Evolutionary conservation across 257 asterid species (phyloP).

Genomic region (Solanum ossicruentum): DNA sequence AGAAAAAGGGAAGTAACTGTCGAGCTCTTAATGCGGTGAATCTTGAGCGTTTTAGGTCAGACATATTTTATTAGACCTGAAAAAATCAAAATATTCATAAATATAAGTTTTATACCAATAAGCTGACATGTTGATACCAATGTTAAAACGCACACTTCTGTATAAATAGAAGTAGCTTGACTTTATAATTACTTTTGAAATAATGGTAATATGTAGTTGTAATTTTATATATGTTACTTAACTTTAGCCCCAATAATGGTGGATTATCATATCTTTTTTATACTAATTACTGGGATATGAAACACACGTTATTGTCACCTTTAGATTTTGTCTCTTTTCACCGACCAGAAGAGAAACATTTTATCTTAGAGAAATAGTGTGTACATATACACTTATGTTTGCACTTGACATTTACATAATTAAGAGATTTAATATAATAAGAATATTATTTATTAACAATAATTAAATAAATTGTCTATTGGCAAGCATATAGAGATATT

Average conservation of each 20-base stretch:
- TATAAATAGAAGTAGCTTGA: neutral
- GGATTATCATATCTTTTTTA: neutral
- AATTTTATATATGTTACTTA: neutral
- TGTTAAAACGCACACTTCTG: too few relatives aligned
- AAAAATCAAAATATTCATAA: neutral
- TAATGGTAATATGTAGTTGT: neutral
- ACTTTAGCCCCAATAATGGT: neutral
- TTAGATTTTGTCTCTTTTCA: neutral
- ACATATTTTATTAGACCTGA: too few relatives aligned
- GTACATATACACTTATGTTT: neutral
- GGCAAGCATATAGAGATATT: neutral
- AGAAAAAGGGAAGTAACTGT: too few relatives aligned
- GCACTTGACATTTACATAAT: neutral
- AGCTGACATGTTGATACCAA: too few relatives aligned
- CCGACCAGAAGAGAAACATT: neutral
- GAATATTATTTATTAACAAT: neutral
- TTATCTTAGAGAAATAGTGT: neutral
- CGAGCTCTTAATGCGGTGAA: too few relatives aligned
- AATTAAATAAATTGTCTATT: neutral
- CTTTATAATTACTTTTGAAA: neutral
- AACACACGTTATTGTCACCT: neutral
- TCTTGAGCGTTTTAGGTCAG: too few relatives aligned
- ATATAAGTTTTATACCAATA: too few relatives aligned
- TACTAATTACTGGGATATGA: neutral
- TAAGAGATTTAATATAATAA: neutral